phyloP scores from a whole-genome alignment of 1,284 basidiomycete species.

The Apiotrichum brassicae region DNA sequence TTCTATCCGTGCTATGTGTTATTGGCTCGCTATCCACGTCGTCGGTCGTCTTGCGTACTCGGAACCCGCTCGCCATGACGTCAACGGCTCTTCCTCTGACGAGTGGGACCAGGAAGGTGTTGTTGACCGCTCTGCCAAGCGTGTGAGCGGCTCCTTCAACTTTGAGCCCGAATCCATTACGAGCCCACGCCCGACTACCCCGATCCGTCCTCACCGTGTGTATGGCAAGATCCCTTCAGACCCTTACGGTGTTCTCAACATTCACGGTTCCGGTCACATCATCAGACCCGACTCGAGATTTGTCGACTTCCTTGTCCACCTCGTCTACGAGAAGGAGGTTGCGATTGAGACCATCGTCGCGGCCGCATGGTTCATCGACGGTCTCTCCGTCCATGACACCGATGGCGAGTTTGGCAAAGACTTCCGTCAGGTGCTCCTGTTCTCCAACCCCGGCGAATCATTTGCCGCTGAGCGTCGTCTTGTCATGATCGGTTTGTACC shows the following conservation, averaged over 20 bases:
- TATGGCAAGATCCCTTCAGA: conserved; percentile 4
- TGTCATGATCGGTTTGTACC: conserved; percentile 5
- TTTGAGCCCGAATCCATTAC: conserved; percentile 1
- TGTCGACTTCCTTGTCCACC: conserved; percentile 6
- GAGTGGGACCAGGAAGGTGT: conserved; percentile 2
- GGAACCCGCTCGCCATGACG: not conserved
- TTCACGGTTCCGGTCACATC: conserved; percentile 2
- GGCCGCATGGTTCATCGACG: conserved; percentile 13
- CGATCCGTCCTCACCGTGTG: not conserved
- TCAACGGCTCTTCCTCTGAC: not conserved
- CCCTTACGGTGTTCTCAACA: conserved; percentile 8
- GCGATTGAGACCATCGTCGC: conserved; percentile 11
- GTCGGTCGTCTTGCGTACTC: conserved; percentile 6
- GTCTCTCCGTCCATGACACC: conserved; percentile 11
- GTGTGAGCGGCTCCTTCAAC: not conserved
- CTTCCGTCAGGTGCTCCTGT: not conserved
- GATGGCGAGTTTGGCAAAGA: conserved; percentile 1
- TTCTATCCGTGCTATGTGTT: conserved; percentile 1
- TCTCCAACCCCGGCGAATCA: conserved; percentile 6
- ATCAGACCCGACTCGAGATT: conserved; percentile 7
- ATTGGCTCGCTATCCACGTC: conserved; percentile 9
- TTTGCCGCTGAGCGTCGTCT: conserved; percentile 10
- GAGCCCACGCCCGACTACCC: not conserved
- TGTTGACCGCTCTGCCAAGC: conserved; percentile 1
- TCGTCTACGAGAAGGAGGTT: conserved; percentile 7